Conservation (phyloP, 345 rosid species). For the Rhizophora mangle region DNA sequence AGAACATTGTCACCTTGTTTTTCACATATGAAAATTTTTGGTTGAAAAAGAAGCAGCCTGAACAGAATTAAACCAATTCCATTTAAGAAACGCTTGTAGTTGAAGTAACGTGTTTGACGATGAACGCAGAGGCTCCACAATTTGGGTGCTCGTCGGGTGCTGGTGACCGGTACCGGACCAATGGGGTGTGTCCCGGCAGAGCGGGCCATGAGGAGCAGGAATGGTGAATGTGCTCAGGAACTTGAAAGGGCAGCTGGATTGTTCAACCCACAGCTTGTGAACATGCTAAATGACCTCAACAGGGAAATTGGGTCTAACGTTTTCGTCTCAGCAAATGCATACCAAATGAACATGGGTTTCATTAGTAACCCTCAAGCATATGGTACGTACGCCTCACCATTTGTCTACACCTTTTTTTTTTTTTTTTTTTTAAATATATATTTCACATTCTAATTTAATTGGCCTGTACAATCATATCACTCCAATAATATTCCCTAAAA, state of each 20-base stretch:
- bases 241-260: slow-evolving; percentile 58
- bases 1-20: background rate
- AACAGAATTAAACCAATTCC: background rate
- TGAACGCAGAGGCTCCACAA: slow-evolving; percentile 45
- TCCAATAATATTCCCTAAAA: background rate
- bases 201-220: slow-evolving; percentile 48
- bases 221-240: slow-evolving; percentile 52
- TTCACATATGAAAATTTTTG: background rate
- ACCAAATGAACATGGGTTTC: slow-evolving; percentile 53
- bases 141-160: slow-evolving; percentile 72
- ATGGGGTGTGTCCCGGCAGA: slow-evolving; percentile 82
- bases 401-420: background rate
- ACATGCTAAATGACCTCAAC: slow-evolving; percentile 54
- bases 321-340: slow-evolving; percentile 55
- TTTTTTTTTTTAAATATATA: background rate
- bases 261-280: slow-evolving; percentile 57
- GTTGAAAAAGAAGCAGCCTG: too few species aligned
- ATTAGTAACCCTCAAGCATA: slow-evolving; percentile 52
- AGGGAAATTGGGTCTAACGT: slow-evolving; percentile 45
- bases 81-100: background rate
- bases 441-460: background rate
- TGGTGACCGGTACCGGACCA: slow-evolving; percentile 89
- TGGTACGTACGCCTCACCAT: slow-evolving; percentile 48
- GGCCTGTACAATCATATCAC: background rate
- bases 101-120: background rate